A percentile compares a stretch with the other conserved stretches of the same genome.
Evolutionary conservation across 208 protist genomes (phyloP).

Genomic region (Crithidia expoeki): DNA sequence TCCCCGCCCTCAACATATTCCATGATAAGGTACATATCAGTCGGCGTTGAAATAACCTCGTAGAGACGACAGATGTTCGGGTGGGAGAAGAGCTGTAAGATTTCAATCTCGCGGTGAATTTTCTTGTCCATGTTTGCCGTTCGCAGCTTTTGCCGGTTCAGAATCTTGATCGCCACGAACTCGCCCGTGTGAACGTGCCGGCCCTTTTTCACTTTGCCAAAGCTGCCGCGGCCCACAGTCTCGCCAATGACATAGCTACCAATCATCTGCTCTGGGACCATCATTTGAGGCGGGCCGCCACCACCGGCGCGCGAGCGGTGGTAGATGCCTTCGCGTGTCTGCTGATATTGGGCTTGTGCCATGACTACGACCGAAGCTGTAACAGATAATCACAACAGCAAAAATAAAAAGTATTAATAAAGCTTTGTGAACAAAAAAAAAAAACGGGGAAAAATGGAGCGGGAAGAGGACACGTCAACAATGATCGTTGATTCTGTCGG

Average conservation of each 20-base stretch:
- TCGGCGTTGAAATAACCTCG: constrained; percentile 97
- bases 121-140: constrained; percentile 93
- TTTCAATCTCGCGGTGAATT: constrained; percentile 97
- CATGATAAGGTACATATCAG: constrained; percentile 99
- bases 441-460: constrained; percentile 1
- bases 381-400: background rate
- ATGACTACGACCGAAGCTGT: background rate
- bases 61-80: constrained; percentile 99
- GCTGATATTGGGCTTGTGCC: constrained; percentile 25
- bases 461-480: background rate
- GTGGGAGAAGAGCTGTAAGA: constrained; percentile 98
- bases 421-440: constrained; percentile 18
- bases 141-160: constrained; percentile 98
- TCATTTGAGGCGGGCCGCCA: background rate
- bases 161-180: constrained; percentile 99
- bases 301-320: constrained; percentile 21
- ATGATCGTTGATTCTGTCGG: background rate
- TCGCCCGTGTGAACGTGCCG: constrained; percentile 96
- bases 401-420: constrained; percentile 6
- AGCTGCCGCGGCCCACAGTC: constrained; percentile 98
- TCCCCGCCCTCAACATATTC: constrained; percentile 99
- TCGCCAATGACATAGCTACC: constrained; percentile 98
- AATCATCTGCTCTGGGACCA: constrained; percentile 80
- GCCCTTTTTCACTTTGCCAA: constrained; percentile 99
- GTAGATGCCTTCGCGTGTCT: constrained; percentile 21